phyloP scores from a whole-genome alignment of 805 yeast species.

The Clavispora phyllophila region DNA sequence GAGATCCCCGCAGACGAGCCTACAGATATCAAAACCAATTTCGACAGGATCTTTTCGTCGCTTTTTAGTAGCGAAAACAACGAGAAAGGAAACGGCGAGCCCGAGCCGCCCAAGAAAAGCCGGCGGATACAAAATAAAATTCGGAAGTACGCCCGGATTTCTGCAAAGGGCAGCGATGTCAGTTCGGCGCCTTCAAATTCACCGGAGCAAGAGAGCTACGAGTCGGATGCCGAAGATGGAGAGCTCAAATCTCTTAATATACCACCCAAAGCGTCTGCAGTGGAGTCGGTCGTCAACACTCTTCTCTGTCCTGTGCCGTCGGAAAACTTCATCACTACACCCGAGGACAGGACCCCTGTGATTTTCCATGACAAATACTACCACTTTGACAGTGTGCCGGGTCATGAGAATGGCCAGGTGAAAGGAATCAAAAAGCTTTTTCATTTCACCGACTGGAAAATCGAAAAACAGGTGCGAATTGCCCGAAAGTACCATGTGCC shows the following conservation, averaged over 20 bases:
- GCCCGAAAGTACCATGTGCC: slow-evolving; percentile 38
- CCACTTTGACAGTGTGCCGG: slow-evolving; percentile 27
- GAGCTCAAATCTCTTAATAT: slow-evolving; percentile 28
- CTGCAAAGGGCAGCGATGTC: slow-evolving; percentile 17
- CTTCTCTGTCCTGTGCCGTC: slow-evolving; percentile 38
- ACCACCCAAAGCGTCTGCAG: slow-evolving; percentile 41
- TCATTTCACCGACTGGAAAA: slow-evolving; percentile 29
- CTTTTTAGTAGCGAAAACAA: slow-evolving; percentile 4
- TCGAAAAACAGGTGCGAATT: slow-evolving; percentile 35
- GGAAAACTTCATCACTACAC: slow-evolving; percentile 25
- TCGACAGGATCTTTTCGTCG: slow-evolving; percentile 10
- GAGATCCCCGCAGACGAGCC: slow-evolving; percentile 27
- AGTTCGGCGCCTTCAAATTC: background rate
- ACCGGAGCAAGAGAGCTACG: background rate
- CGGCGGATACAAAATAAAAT: slow-evolving; percentile 4
- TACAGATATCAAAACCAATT: slow-evolving; percentile 8
- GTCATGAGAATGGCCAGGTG: slow-evolving; percentile 13
- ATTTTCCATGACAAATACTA: slow-evolving; percentile 41
- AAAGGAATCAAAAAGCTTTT: slow-evolving; percentile 16
- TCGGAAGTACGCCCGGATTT: slow-evolving; percentile 13
- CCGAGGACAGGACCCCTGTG: slow-evolving; percentile 29
- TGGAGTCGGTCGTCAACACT: slow-evolving; percentile 38
- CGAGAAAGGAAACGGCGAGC: background rate
- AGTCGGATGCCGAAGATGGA: slow-evolving; percentile 1
- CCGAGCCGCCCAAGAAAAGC: background rate